Percentiles rank a stretch among this genome's conserved stretches.
These are phyloP conservation scores for Leptographium wingfieldii DNA, from an alignment of 2,329 filamentous ascomycete genomes.

Conservation along the genomic window DNA sequence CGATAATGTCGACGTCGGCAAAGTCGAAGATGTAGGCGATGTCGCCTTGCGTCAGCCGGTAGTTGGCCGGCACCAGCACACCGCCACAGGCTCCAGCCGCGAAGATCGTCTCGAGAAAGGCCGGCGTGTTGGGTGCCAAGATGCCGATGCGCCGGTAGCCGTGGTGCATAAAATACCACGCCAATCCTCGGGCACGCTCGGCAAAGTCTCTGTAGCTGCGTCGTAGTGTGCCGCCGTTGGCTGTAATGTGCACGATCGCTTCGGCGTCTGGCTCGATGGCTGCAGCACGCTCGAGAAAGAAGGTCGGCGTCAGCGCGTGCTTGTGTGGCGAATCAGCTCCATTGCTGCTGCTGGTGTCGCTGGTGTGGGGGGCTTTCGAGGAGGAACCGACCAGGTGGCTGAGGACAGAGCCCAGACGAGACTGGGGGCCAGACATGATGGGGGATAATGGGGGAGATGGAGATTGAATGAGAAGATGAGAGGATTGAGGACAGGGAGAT, in stretches of 20 bases:
- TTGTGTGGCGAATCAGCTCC: constrained; percentile 34
- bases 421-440: constrained; percentile 50
- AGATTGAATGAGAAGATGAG: not conserved
- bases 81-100: constrained; percentile 73
- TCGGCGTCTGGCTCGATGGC: constrained; percentile 75
- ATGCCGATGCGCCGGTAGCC: constrained; percentile 69
- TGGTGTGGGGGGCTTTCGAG: not conserved
- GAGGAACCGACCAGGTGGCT: constrained; percentile 31
- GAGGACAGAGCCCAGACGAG: constrained; percentile 46
- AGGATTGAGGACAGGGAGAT: not conserved
- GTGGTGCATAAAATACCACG: constrained; percentile 72
- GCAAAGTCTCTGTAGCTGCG: constrained; percentile 72
- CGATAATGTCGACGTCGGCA: constrained; percentile 73
- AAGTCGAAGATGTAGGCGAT: constrained; percentile 84
- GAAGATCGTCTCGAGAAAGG: constrained; percentile 83
- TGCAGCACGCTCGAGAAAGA: constrained; percentile 70
- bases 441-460: not conserved
- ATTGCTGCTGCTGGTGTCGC: not conserved
- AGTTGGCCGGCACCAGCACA: constrained; percentile 57
- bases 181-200: constrained; percentile 74
- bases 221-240: constrained; percentile 60
- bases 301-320: constrained; percentile 74
- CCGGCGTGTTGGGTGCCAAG: constrained; percentile 82
- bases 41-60: constrained; percentile 65
- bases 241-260: constrained; percentile 76